A percentile compares a stretch with the other conserved stretches of the same genome.
Conservation (phyloP, 805 yeast genomes). For the Cyberlindnera bimundalis region DNA sequence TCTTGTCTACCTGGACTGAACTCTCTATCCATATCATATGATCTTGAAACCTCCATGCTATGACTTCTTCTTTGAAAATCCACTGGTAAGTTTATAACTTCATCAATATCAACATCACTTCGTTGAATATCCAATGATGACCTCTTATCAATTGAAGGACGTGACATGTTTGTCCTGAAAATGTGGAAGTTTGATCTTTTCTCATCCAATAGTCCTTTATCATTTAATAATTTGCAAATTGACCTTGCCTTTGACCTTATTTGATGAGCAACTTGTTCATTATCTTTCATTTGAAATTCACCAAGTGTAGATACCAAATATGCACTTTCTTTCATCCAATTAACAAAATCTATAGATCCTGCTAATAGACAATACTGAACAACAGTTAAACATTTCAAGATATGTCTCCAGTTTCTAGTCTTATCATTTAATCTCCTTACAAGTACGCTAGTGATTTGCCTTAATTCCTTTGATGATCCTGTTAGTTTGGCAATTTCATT, state of each 20-base stretch:
- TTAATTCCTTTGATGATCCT: constrained; percentile 35
- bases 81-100: background rate
- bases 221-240: constrained; percentile 31
- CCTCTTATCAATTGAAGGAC: constrained; percentile 34
- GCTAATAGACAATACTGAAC: constrained; percentile 48
- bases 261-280: constrained; percentile 30
- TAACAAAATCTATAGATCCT: constrained; percentile 48
- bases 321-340: constrained; percentile 44
- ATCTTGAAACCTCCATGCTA: constrained; percentile 28
- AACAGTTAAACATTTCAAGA: constrained; percentile 51
- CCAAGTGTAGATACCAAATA: constrained; percentile 29
- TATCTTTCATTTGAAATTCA: constrained; percentile 29
- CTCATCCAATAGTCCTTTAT: constrained; percentile 32
- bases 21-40: constrained; percentile 8
- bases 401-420: constrained; percentile 34
- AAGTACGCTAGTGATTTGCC: constrained; percentile 38
- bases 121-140: constrained; percentile 26
- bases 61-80: constrained; percentile 20
- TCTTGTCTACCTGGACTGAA: constrained; percentile 7
- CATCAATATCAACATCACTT: constrained; percentile 12
- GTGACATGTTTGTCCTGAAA: constrained; percentile 40
- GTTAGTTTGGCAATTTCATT: constrained; percentile 49
- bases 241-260: constrained; percentile 37
- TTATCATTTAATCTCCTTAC: constrained; percentile 37
- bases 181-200: constrained; percentile 42